A percentile compares a stretch with the other conserved stretches of the same genome.
These are phyloP conservation scores for Amanita phalloides DNA, from an alignment of 768 basidiomycete species.

Conservation along the genomic window DNA sequence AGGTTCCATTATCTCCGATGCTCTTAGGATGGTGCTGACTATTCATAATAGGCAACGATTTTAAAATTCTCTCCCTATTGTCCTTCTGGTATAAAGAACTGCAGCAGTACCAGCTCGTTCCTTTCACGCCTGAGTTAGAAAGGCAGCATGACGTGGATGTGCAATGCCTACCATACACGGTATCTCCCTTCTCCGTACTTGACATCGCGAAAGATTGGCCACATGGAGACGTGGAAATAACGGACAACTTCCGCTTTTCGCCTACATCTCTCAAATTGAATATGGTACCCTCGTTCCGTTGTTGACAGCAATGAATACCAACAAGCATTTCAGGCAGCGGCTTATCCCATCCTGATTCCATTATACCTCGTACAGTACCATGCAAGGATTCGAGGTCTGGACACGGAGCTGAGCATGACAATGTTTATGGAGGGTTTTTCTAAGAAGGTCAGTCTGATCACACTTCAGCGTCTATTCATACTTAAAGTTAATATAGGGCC, in stretches of 20 bases:
- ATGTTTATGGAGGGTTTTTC: conserved; percentile 24
- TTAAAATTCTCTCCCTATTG: conserved; percentile 33
- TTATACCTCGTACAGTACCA: conserved; percentile 49
- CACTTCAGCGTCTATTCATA: not conserved
- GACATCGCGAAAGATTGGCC: conserved; percentile 25
- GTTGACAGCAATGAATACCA: not conserved
- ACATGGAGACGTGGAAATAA: conserved; percentile 22
- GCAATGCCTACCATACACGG: conserved; percentile 44
- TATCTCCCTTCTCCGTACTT: conserved; percentile 41
- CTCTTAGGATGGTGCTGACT: not conserved
- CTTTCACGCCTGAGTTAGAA: conserved; percentile 37
- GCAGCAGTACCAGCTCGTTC: conserved; percentile 20
- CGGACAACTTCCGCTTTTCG: conserved; percentile 27
- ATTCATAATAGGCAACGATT: conserved; percentile 27
- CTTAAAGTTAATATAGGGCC: conserved; percentile 9
- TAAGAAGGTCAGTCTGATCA: conserved; percentile 13
- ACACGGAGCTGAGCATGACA: conserved; percentile 9
- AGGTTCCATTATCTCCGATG: conserved; percentile 17
- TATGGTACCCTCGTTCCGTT: conserved; percentile 19
- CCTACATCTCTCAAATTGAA: conserved; percentile 32
- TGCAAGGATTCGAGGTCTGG: conserved; percentile 8
- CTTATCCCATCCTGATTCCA: conserved; percentile 55
- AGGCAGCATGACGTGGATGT: conserved; percentile 38
- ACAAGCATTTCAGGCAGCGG: conserved; percentile 32
- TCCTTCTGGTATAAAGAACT: conserved; percentile 22